Conservation (phyloP, 75 land plant genomes). For the Sequoiadendron giganteum region DNA sequence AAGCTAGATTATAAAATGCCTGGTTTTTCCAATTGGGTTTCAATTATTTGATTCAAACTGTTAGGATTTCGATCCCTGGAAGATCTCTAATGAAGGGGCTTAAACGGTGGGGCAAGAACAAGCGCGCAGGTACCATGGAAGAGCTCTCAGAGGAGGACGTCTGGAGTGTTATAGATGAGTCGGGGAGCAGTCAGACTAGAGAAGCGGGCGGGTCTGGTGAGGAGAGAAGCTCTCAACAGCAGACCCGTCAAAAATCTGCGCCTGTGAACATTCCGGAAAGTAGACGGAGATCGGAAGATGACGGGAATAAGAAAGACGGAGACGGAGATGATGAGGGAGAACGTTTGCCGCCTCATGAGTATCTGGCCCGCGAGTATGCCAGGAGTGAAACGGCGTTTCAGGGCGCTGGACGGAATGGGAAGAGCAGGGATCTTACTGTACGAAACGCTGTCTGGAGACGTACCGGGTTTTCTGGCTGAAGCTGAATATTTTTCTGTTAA, state of each 20-base stretch:
- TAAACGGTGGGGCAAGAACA: background rate
- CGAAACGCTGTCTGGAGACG: background rate
- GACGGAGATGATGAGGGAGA: background rate
- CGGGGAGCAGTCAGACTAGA: background rate
- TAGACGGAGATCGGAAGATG: background rate
- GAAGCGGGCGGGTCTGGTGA: background rate
- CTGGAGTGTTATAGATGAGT: background rate
- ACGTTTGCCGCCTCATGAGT: background rate
- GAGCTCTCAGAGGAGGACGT: background rate
- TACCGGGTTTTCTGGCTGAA: background rate
- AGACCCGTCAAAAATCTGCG: background rate
- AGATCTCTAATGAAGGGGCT: background rate
- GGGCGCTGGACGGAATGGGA: background rate
- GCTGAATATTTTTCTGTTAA: background rate
- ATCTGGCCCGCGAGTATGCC: background rate
- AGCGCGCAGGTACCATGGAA: background rate
- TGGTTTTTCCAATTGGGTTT: too few relatives aligned
- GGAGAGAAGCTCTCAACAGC: background rate
- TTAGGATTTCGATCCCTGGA: too few relatives aligned
- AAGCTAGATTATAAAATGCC: too few relatives aligned
- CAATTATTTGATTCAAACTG: too few relatives aligned
- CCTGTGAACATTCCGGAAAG: background rate
- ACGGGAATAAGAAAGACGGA: background rate
- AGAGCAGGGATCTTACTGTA: background rate
- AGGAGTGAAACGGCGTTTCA: background rate